Percentiles rank a stretch among this genome's conserved stretches.
Conservation (phyloP, 306 rosid species). For the Gastrolobium villosum region DNA sequence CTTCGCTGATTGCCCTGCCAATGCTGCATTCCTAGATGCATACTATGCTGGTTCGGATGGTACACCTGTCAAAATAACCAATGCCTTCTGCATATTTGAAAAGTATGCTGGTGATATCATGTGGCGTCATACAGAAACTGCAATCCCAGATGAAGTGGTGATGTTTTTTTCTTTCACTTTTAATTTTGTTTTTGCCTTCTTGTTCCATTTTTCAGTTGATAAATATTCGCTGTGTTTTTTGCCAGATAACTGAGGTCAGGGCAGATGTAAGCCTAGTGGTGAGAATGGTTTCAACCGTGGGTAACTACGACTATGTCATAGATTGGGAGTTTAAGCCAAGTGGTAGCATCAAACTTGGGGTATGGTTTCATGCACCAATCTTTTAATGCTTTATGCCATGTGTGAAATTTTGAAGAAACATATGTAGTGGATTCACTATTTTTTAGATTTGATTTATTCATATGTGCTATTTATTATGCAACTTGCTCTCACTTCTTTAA, state of each 20-base stretch:
- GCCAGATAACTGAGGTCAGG: slow-evolving; percentile 61
- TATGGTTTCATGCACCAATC: slow-evolving; percentile 35
- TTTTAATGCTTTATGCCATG: background rate
- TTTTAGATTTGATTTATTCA: background rate
- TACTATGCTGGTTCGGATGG: slow-evolving; percentile 56
- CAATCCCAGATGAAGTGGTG: slow-evolving; percentile 42
- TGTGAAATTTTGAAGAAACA: background rate
- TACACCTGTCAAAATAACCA: slow-evolving; percentile 51
- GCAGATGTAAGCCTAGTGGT: slow-evolving; percentile 62
- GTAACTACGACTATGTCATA: slow-evolving; percentile 66
- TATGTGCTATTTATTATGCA: background rate
- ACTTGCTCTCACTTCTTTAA: background rate
- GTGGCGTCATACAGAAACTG: slow-evolving; percentile 77
- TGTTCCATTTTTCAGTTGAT: background rate
- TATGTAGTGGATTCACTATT: background rate
- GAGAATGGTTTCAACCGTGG: slow-evolving; percentile 59
- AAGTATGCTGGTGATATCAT: slow-evolving; percentile 57
- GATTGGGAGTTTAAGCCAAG: slow-evolving; percentile 75
- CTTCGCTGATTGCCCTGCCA: slow-evolving; percentile 64
- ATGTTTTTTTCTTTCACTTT: background rate
- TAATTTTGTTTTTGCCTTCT: background rate
- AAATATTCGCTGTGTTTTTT: slow-evolving; percentile 31
- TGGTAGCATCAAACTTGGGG: slow-evolving; percentile 67
- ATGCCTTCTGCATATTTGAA: slow-evolving; percentile 77
- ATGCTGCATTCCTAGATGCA: slow-evolving; percentile 66